Percentiles rank a stretch among this genome's conserved stretches.
Conservation (phyloP, 257 asterid genomes). For the Solanum paucissectum region DNA sequence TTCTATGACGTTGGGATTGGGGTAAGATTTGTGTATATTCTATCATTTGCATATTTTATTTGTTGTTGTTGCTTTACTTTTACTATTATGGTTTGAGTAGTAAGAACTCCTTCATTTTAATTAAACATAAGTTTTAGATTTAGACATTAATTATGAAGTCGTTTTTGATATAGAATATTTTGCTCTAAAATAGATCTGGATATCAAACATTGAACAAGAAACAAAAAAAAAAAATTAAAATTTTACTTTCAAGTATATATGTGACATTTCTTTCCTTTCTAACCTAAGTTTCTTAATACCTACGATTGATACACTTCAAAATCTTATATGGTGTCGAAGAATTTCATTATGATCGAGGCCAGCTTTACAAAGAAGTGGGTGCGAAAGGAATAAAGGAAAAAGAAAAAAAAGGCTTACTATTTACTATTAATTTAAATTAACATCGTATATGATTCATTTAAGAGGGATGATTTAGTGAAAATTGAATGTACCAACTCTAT, state of each 20-base stretch:
- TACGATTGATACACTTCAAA: not conserved
- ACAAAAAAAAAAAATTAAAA: accelerated
- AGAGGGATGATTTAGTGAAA: not conserved
- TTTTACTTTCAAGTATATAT: no score
- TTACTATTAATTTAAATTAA: no score
- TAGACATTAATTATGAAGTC: not conserved
- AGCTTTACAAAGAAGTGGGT: not conserved
- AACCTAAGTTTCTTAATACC: no score
- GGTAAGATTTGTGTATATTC: not conserved
- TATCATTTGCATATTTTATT: not conserved
- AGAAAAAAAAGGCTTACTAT: no score
- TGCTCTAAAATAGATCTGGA: no score
- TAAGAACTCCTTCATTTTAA: no score
- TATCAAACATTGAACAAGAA: no score
- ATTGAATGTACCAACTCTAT: not conserved
- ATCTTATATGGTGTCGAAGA: not conserved
- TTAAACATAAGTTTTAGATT: not conserved
- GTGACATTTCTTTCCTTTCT: no score
- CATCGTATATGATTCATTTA: not conserved
- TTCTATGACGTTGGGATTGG: not conserved
- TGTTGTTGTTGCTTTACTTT: no score
- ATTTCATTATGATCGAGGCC: accelerated
- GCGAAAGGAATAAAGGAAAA: not conserved
- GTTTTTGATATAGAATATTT: no score
- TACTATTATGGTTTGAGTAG: not conserved